These are phyloP conservation scores for Russula vinacea DNA, from an alignment of 768 basidiomycete genomes.

Conservation along the genomic window DNA sequence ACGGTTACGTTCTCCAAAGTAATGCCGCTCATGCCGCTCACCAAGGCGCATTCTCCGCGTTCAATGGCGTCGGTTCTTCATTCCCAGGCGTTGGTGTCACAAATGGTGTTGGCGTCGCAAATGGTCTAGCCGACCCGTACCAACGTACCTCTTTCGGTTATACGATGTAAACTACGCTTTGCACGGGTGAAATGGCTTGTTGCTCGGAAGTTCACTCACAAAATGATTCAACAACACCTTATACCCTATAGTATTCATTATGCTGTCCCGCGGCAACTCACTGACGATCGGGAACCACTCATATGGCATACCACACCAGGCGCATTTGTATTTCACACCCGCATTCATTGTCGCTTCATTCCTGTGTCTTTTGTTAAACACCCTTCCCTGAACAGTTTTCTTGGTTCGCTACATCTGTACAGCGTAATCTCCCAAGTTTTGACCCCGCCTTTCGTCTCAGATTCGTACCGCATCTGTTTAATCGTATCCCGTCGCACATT, in stretches of 20 bases:
- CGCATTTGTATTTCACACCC: conserved; percentile 42
- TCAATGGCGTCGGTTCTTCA: conserved; percentile 50
- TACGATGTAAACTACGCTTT: conserved; percentile 58
- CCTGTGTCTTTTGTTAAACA: conserved; percentile 36
- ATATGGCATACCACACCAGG: conserved; percentile 38
- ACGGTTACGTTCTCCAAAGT: conserved; percentile 77
- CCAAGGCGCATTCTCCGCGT: conserved; percentile 53
- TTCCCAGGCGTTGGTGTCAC: conserved; percentile 49
- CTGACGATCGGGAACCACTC: conserved; percentile 34
- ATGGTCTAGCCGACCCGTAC: conserved; percentile 68
- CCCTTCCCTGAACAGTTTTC: conserved; percentile 33
- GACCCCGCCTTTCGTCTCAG: conserved; percentile 34
- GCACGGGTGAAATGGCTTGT: conserved; percentile 16
- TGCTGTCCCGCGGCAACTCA: conserved; percentile 30
- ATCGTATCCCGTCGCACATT: conserved; percentile 60
- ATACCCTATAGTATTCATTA: conserved; percentile 34
- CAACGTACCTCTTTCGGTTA: conserved; percentile 72
- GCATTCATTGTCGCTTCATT: conserved; percentile 35
- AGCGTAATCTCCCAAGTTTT: conserved; percentile 35
- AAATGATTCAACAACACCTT: conserved; percentile 25
- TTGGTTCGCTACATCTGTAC: conserved; percentile 37
- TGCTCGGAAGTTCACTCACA: conserved; percentile 16
- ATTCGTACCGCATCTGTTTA: conserved; percentile 52
- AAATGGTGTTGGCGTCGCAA: conserved; percentile 46
- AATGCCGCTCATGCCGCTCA: conserved; percentile 63